A percentile compares a stretch with the other conserved stretches of the same genome.
Evolutionary conservation across 2,329 filamentous ascomycete species (phyloP).

Genomic region (Alternaria triticina): DNA sequence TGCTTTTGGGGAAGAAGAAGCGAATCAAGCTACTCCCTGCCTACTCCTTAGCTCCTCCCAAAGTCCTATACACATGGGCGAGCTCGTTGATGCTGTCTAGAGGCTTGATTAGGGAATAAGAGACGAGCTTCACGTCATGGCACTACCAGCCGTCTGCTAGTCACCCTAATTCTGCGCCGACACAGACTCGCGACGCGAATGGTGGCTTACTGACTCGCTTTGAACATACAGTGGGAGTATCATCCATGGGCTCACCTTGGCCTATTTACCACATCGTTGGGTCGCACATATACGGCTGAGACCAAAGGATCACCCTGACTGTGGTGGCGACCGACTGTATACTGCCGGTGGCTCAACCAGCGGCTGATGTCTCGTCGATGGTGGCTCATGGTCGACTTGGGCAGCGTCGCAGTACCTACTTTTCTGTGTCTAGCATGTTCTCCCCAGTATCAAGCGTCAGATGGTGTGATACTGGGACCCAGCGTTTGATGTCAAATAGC

Average conservation of each 20-base stretch:
- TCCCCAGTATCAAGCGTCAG: not conserved
- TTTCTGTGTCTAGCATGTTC: not conserved
- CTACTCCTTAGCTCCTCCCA: not conserved
- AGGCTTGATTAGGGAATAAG: not conserved
- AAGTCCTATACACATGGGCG: not conserved
- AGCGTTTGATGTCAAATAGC: not conserved
- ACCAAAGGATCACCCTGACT: conserved; percentile 10
- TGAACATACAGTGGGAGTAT: not conserved
- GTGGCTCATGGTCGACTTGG: not conserved
- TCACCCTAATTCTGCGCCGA: not conserved
- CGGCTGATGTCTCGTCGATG: not conserved
- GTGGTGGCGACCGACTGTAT: conserved; percentile 4
- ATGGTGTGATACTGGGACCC: not conserved
- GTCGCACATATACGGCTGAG: conserved; percentile 7
- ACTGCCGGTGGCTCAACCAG: conserved; percentile 8
- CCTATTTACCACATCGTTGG: conserved; percentile 2
- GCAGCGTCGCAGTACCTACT: not conserved
- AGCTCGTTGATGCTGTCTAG: not conserved
- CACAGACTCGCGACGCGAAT: not conserved
- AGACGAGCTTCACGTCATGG: not conserved
- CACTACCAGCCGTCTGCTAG: not conserved
- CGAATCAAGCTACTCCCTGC: not conserved
- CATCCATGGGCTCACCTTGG: conserved; percentile 1
- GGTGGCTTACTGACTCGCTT: conserved; percentile 3
- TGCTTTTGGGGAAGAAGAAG: not conserved